Conservation (phyloP, 2,329 filamentous ascomycete species). For the Raffaelea albimanens region DNA sequence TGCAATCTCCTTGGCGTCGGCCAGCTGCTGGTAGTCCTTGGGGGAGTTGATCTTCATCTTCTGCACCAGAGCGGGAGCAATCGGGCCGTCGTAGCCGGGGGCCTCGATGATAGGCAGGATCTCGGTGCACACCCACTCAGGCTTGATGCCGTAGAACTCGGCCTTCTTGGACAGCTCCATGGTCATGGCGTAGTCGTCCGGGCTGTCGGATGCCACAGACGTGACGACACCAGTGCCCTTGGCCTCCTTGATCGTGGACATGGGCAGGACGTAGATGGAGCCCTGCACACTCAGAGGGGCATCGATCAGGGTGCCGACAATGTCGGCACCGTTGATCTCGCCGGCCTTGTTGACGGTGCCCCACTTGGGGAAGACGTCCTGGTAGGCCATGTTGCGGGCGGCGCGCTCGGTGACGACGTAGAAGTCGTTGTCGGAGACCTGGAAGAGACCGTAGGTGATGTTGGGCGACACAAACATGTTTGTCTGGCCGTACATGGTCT, state of each 20-base stretch:
- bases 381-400: slow-evolving; percentile 95
- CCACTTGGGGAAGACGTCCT: slow-evolving; percentile 64
- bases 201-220: slow-evolving; percentile 89
- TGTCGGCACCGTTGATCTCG: slow-evolving; percentile 66
- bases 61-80: slow-evolving; percentile 75
- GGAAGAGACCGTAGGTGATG: slow-evolving; percentile 79
- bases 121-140: slow-evolving; percentile 90
- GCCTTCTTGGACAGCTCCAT: slow-evolving; percentile 87
- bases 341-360: slow-evolving; percentile 58
- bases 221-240: slow-evolving; percentile 98
- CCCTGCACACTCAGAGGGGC: slow-evolving; percentile 83
- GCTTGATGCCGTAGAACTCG: slow-evolving; percentile 91
- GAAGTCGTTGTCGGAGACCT: slow-evolving; percentile 56
- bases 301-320: slow-evolving; percentile 80
- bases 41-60: slow-evolving; percentile 94
- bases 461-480: slow-evolving; percentile 92
- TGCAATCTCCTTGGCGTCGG: slow-evolving; percentile 88
- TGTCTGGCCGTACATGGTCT: slow-evolving; percentile 98
- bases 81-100: slow-evolving; percentile 67
- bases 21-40: slow-evolving; percentile 84
- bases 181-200: slow-evolving; percentile 88
- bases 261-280: slow-evolving; percentile 80
- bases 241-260: slow-evolving; percentile 84
- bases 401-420: slow-evolving; percentile 48
- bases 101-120: slow-evolving; percentile 86